Percentiles rank a stretch among this genome's conserved stretches.
These are phyloP conservation scores for Mycena indigotica DNA, from an alignment of 768 basidiomycete genomes.

Conservation along the genomic window DNA sequence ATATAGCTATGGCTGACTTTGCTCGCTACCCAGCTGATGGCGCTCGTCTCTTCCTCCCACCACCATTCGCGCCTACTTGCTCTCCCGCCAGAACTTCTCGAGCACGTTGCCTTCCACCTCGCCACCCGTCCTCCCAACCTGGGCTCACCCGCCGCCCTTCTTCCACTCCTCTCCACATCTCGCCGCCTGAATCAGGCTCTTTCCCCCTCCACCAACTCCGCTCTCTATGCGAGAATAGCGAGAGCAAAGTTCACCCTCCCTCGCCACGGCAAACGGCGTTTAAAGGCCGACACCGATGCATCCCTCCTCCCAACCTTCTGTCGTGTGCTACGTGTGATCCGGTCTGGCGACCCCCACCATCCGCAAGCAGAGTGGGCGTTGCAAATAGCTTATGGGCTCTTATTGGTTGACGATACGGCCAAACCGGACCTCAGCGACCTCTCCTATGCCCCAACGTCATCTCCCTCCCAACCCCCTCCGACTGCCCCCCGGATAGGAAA, in stretches of 20 bases:
- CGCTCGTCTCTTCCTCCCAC: not conserved
- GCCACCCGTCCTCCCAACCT: slow-evolving; percentile 19
- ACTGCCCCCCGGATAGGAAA: not conserved
- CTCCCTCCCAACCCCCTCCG: not conserved
- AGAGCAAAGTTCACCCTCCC: slow-evolving; percentile 9
- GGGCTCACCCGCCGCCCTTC: slow-evolving; percentile 15
- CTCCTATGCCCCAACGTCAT: not conserved
- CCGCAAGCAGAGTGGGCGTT: slow-evolving; percentile 4
- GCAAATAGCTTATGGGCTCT: slow-evolving; percentile 8
- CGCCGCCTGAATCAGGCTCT: not conserved
- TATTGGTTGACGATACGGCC: slow-evolving; percentile 1
- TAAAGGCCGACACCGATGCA: not conserved
- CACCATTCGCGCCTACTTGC: not conserved
- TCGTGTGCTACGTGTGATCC: not conserved
- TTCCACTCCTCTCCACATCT: slow-evolving; percentile 13
- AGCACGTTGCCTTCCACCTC: slow-evolving; percentile 16
- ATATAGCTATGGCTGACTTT: too few species aligned
- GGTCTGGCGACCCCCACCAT: not conserved
- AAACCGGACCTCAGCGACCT: not conserved
- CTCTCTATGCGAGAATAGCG: slow-evolving; percentile 2
- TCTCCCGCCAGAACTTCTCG: slow-evolving; percentile 17
- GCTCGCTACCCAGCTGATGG: too few species aligned
- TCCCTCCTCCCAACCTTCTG: not conserved
- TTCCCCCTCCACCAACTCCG: not conserved
- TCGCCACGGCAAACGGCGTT: not conserved